Percentiles rank a stretch among this genome's conserved stretches.
Conservation (phyloP, 139 green algal genomes). For the Coelastrella sp. region DNA sequence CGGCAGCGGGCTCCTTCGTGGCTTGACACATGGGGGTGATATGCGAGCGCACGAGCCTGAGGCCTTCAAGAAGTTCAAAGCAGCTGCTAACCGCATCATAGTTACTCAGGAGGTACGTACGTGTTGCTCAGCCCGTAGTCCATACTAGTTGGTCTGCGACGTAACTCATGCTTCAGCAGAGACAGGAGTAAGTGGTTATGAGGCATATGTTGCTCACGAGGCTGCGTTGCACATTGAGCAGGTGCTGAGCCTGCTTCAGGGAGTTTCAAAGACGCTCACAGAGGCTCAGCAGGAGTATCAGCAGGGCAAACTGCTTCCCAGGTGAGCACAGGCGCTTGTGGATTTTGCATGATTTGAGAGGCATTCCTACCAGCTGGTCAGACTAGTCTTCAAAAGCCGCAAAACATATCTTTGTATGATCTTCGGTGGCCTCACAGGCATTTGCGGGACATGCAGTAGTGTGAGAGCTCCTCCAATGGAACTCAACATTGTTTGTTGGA, state of each 20-base stretch:
- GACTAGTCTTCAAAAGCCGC: too few relatives aligned
- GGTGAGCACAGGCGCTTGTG: not conserved
- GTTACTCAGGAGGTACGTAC: conserved; percentile 10
- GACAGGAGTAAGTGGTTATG: too few relatives aligned
- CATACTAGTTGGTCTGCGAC: too few relatives aligned
- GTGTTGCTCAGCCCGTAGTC: not conserved
- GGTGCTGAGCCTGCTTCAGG: conserved; percentile 9
- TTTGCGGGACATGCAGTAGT: too few relatives aligned
- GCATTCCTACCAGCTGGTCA: too few relatives aligned
- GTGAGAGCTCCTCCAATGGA: too few relatives aligned
- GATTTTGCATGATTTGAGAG: too few relatives aligned
- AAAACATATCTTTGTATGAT: too few relatives aligned
- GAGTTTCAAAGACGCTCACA: not conserved
- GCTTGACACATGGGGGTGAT: not conserved
- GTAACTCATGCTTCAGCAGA: not conserved
- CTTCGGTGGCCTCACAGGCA: too few relatives aligned
- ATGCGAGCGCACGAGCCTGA: conserved; percentile 4
- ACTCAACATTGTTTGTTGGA: too few relatives aligned
- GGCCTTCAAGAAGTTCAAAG: conserved; percentile 26
- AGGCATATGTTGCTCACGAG: too few relatives aligned
- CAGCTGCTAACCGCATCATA: conserved; percentile 16
- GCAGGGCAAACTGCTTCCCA: conserved; percentile 1
- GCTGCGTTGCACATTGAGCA: not conserved
- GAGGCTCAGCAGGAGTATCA: conserved; percentile 11
- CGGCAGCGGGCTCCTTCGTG: not conserved